Percentiles rank a stretch among this genome's conserved stretches.
phyloP scores from a whole-genome alignment of 176 grass and related monocot genomes.

The Musa troglodytarum region DNA sequence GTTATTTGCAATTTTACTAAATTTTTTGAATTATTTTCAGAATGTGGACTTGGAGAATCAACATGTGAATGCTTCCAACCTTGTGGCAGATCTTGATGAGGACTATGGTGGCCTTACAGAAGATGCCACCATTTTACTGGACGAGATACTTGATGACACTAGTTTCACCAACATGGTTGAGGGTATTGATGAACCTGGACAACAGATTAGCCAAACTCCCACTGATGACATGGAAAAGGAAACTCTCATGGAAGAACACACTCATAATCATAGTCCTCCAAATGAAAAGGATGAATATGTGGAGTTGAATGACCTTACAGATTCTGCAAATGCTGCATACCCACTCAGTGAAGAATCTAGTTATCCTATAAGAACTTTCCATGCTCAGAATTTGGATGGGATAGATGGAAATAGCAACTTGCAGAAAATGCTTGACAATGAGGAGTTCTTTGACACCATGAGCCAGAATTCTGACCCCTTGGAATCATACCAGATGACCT shows the following conservation, averaged over 20 bases:
- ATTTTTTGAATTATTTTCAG: conserved; percentile 23
- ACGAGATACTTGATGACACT: background rate
- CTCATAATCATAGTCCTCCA: background rate
- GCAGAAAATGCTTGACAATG: background rate
- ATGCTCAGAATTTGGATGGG: background rate
- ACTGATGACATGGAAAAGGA: background rate
- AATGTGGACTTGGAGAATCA: conserved; percentile 12
- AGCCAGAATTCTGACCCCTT: background rate
- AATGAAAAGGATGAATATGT: background rate
- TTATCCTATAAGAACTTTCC: background rate
- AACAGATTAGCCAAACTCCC: background rate
- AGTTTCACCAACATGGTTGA: background rate
- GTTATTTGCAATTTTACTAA: background rate
- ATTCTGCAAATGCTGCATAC: background rate
- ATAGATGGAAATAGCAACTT: background rate
- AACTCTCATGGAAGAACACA: background rate
- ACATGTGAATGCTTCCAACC: background rate
- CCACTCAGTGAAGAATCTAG: background rate
- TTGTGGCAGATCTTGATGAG: background rate
- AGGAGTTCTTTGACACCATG: background rate
- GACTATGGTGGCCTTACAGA: background rate
- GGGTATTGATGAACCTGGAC: background rate
- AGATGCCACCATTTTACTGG: background rate
- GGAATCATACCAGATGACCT: background rate
- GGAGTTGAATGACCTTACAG: conserved; percentile 4